Percentiles rank a stretch among this genome's conserved stretches.
phyloP scores from a whole-genome alignment of 1,284 basidiomycete species.

The Albatrellus sp. region DNA sequence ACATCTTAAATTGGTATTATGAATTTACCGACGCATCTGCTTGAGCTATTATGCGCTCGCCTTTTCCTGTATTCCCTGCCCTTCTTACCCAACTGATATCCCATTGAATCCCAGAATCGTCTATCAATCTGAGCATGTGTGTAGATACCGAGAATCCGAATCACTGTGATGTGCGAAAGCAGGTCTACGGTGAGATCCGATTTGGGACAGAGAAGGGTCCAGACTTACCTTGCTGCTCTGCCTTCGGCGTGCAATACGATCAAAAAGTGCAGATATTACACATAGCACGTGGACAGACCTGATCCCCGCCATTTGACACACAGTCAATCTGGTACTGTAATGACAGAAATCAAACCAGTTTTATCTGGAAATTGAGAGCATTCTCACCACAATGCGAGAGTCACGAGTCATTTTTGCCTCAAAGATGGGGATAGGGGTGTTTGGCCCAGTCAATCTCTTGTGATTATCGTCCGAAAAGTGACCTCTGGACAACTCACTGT shows the following conservation, averaged over 20 bases:
- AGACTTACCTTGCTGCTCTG: slow-evolving; percentile 36
- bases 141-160: slow-evolving; percentile 52
- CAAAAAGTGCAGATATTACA: not conserved
- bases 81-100: slow-evolving; percentile 32
- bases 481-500: slow-evolving; percentile 51
- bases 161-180: slow-evolving; percentile 20
- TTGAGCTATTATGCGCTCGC: slow-evolving; percentile 14
- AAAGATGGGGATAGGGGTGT: slow-evolving; percentile 34
- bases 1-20: slow-evolving; percentile 22
- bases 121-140: slow-evolving; percentile 45
- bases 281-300: slow-evolving; percentile 22
- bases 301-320: slow-evolving; percentile 25
- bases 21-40: too few relatives aligned
- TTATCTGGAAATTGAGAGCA: slow-evolving; percentile 11
- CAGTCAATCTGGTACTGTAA: not conserved
- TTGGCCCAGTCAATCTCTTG: slow-evolving; percentile 38
- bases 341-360: not conserved
- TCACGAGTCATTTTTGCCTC: slow-evolving; percentile 60
- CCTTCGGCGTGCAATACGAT: slow-evolving; percentile 17
- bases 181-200: not conserved
- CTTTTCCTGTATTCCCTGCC: slow-evolving; percentile 41
- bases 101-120: slow-evolving; percentile 45
- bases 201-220: too few relatives aligned
- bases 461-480: slow-evolving; percentile 60
- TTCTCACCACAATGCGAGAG: slow-evolving; percentile 41